Base-by-base conservation (phyloP, 495 filamentous ascomycete genomes). In the Neurospora cerealis region DNA sequence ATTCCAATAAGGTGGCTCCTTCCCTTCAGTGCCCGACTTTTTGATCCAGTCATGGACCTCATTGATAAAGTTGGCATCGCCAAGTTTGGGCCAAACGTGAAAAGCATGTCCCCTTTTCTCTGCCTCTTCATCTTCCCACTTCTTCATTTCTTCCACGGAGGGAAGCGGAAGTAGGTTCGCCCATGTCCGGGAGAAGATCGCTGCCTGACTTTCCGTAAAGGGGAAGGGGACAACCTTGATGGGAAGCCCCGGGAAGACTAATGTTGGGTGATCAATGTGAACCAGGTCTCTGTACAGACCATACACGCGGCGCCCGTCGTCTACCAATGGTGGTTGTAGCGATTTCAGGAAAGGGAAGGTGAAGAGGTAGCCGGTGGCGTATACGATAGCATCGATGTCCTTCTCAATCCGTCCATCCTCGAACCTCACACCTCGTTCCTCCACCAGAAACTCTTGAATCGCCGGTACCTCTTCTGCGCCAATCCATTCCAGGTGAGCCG, bases 141-240 rank as follows among this genome's bases (percentile, higher is more conserved):
- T 76, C 74, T 81, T 76, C 91, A 97, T 96, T 37, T 89, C 88
- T 9, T 80, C 78, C 15, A 74, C 76, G 0, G 86, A 75, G 0
- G 95, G 95, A 10, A 97, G 83, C 0, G 75, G 75, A 3, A 97
- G 84, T 0, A 89, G 81, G 38, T 89, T 88, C 0, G 92, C 88
- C 89, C 90, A 97, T 3, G 93, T 87, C 5, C 93, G 87, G 15
- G 93, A 89, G 72, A 97, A 86, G 3, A 92, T 86, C 11, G 93
- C 90, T 4, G 89, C 90, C 79, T 97, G 95, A n/a, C 86, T 88
- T 78, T 97, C 93, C 1, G 89, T 84, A 7, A 94, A 77, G 4
- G 92, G 90, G 77, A 97, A 97, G 3, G 95, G 95, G 34, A 96
- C 90, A 13, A 97, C 88, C 74, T 92, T 91, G 74, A 93, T 91